These are phyloP conservation scores for Alternaria metachromatica DNA, from an alignment of 2,329 filamentous ascomycete genomes.

Conservation along the genomic window DNA sequence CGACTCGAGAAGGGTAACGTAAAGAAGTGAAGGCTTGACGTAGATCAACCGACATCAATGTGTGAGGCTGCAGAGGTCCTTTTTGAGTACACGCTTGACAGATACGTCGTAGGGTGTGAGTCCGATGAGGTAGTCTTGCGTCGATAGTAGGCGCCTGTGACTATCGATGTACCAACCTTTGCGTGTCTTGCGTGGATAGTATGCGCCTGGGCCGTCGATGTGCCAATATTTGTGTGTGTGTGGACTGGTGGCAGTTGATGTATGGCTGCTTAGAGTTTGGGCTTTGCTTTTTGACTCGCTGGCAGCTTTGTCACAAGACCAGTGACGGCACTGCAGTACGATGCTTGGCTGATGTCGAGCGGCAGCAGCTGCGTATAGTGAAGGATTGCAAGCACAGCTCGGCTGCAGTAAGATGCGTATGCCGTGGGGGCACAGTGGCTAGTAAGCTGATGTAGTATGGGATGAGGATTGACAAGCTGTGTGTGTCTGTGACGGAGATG, in stretches of 20 bases:
- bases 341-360: slow-evolving; percentile 36
- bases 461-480: slow-evolving; percentile 19
- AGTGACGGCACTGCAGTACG: slow-evolving; percentile 40
- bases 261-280: slow-evolving; percentile 28
- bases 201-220: slow-evolving; percentile 25
- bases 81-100: slow-evolving; percentile 27
- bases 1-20: slow-evolving; percentile 63
- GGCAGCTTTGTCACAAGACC: slow-evolving; percentile 42
- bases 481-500: slow-evolving; percentile 7
- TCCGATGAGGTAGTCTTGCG: slow-evolving; percentile 27
- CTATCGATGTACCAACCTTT: slow-evolving; percentile 29
- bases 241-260: slow-evolving; percentile 26
- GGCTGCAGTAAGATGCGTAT: slow-evolving; percentile 35
- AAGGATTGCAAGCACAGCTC: slow-evolving; percentile 24
- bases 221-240: slow-evolving; percentile 24
- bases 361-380: slow-evolving; percentile 27
- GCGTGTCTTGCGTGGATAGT: slow-evolving; percentile 18
- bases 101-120: slow-evolving; percentile 12
- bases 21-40: slow-evolving; percentile 61
- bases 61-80: slow-evolving; percentile 37
- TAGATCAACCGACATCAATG: slow-evolving; percentile 67
- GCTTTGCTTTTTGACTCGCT: slow-evolving; percentile 36
- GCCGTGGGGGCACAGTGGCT: slow-evolving; percentile 37
- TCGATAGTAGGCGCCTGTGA: slow-evolving; percentile 22
- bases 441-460: slow-evolving; percentile 28